These are phyloP conservation scores for Phialophora verrucosa DNA, from an alignment of 2,329 filamentous ascomycete species.

Conservation along the genomic window DNA sequence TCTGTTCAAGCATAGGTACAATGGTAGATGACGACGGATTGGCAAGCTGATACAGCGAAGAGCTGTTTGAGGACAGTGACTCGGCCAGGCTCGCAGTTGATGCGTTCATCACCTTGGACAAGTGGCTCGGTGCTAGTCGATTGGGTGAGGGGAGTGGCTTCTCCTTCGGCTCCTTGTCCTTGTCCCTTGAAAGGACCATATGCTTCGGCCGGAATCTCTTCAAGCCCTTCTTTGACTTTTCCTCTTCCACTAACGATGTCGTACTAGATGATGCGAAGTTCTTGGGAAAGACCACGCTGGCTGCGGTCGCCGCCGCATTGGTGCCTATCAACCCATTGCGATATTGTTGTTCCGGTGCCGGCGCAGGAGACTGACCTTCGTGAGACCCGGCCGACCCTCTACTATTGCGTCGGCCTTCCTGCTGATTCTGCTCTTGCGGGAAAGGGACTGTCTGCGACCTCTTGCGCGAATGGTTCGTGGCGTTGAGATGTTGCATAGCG, in stretches of 20 bases:
- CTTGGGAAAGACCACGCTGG: conserved; percentile 66
- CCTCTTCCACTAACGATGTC: conserved; percentile 43
- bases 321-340: conserved; percentile 59
- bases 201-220: conserved; percentile 74
- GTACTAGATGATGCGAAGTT: conserved; percentile 47
- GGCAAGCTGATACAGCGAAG: conserved; percentile 65
- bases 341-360: conserved; percentile 45
- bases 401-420: conserved; percentile 42
- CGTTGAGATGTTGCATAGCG: conserved; percentile 63
- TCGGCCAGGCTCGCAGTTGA: conserved; percentile 67
- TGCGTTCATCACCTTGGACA: conserved; percentile 63
- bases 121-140: conserved; percentile 58
- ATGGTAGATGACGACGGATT: conserved; percentile 65
- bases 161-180: conserved; percentile 55
- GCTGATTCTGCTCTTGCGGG: conserved; percentile 44
- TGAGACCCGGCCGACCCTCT: conserved; percentile 44
- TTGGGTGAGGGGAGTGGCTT: conserved; percentile 65
- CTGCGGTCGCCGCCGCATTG: conserved; percentile 65
- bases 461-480: conserved; percentile 53
- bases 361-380: conserved; percentile 40
- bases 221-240: conserved; percentile 61
- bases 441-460: conserved; percentile 60
- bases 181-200: conserved; percentile 66
- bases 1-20: conserved; percentile 43
- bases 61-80: conserved; percentile 57